Evolutionary conservation across 257 asterid genomes (phyloP).

Genomic region (Solanum microdontum): DNA sequence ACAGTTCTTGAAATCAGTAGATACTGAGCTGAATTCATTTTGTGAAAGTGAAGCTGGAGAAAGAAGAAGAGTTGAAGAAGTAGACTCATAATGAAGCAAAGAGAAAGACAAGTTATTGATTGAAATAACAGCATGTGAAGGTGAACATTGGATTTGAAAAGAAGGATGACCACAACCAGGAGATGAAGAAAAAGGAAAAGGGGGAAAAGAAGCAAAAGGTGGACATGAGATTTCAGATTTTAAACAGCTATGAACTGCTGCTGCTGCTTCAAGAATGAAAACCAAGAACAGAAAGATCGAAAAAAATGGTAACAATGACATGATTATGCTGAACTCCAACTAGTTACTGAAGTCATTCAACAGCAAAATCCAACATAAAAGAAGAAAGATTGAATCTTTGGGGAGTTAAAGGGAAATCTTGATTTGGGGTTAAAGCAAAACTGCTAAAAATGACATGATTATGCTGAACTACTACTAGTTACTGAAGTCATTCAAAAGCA

Average conservation of each 20-base stretch:
- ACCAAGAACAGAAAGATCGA: slow-evolving; percentile 2
- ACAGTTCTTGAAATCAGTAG: slow-evolving; percentile 25
- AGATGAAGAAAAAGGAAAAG: slow-evolving; percentile 68
- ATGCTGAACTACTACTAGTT: not conserved
- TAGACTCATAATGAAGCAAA: slow-evolving; percentile 44
- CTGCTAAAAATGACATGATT: slow-evolving; percentile 7
- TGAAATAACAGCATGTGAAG: slow-evolving; percentile 45
- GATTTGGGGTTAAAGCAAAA: not conserved
- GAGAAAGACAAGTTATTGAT: slow-evolving; percentile 44
- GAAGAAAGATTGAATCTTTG: not conserved
- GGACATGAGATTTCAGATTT: slow-evolving; percentile 28
- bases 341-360: not conserved
- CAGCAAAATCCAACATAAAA: not conserved
- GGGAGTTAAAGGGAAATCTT: not conserved
- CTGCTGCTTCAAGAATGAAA: not conserved
- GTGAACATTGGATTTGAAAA: slow-evolving; percentile 58
- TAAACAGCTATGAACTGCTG: slow-evolving; percentile 27
- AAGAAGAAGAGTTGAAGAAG: slow-evolving; percentile 50
- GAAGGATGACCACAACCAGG: slow-evolving; percentile 96
- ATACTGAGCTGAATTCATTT: not conserved
- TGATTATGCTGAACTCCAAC: not conserved
- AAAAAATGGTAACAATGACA: slow-evolving; percentile 10
- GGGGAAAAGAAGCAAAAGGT: slow-evolving; percentile 55
- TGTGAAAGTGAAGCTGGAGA: slow-evolving; percentile 18
- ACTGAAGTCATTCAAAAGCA: not conserved